Evolutionary conservation across 2,329 filamentous ascomycete species (phyloP), one percentile per base, ranked within the genome.

Genomic region (Fusarium protoensiforme): DNA sequence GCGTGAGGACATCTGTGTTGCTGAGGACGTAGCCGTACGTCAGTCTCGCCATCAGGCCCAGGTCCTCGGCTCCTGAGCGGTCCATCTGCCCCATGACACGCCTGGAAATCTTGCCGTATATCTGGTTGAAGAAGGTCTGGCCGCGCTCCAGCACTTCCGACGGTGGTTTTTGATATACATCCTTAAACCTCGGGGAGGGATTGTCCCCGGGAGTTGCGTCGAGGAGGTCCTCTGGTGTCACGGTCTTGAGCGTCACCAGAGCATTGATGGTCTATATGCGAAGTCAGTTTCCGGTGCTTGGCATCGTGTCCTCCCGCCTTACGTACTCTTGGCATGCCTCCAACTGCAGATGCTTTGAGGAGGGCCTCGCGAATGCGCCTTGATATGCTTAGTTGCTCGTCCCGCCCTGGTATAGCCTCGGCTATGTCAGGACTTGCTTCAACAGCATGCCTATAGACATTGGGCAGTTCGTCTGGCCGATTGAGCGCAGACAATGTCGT

Each of bases 21-120:
- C 76, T 78, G 41, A 78, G 56, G 33, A 78, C 69, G 59, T 78
- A 78, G 43, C 76, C 76, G 7, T 78, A 78, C 36, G 66, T 72
- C 64, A 78, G 61, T 38, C 69, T 78, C 14, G 76, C 76, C 46
- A 78, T 64, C 24, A 78, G 46, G 3, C 76, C 76, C 14, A 78
- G 61, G 46, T 78, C 76, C 56, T 74, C 65, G 41, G 75, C 71
- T 10, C 76, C 76, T 41, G 76, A 78, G 13, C 73, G 67, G 36
- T 78, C 76, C 65, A 78, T 67, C 48, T 76, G 76, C 1, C 74
- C 75, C 76, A 78, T 78, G 38, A 78, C 69, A 27, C 76, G 71
- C n/a, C 61, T 74, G 3, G 76, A 70, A 22, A 78, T 73, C 35
- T 77, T 78, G 4, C 76, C 76, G 18, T 78, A 78, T 20, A 78